Conservation (phyloP, 2,329 filamentous ascomycete genomes). For the Trichoderma simmonsii region DNA sequence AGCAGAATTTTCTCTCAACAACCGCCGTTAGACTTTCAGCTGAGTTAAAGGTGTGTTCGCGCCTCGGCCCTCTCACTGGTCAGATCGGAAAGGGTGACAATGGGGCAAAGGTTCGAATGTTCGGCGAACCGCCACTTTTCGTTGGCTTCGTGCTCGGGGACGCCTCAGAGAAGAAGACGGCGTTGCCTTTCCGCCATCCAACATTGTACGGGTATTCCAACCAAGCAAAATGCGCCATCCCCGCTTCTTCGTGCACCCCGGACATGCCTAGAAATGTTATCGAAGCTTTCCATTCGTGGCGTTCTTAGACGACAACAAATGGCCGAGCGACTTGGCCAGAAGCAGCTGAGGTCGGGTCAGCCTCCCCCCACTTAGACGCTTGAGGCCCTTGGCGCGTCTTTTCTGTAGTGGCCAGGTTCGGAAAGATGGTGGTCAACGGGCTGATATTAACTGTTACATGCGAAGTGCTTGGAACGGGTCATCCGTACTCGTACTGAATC, state of each 20-base stretch:
- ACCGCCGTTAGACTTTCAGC: neutral
- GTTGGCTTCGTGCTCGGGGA: neutral
- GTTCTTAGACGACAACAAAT: slow-evolving; percentile 8
- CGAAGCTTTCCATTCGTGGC: slow-evolving; percentile 11
- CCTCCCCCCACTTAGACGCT: neutral
- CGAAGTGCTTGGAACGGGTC: neutral
- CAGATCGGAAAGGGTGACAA: neutral
- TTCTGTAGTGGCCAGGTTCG: neutral
- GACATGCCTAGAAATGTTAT: slow-evolving; percentile 13
- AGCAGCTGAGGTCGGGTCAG: neutral
- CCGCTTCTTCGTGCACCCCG: slow-evolving; percentile 6
- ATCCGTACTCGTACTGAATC: neutral
- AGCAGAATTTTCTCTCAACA: neutral
- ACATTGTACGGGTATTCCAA: neutral
- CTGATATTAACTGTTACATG: neutral
- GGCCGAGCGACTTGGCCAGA: slow-evolving; percentile 8
- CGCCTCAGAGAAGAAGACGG: neutral
- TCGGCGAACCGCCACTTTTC: neutral
- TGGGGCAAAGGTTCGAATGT: neutral
- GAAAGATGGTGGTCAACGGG: neutral
- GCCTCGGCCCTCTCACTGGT: neutral
- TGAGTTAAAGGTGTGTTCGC: neutral
- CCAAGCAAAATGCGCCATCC: neutral
- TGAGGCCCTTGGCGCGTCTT: neutral
- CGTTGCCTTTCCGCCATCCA: neutral